Evolutionary conservation across 1,284 basidiomycete species (phyloP), one percentile per base, ranked within the genome.

Genomic region (Gomphus bonarii): DNA sequence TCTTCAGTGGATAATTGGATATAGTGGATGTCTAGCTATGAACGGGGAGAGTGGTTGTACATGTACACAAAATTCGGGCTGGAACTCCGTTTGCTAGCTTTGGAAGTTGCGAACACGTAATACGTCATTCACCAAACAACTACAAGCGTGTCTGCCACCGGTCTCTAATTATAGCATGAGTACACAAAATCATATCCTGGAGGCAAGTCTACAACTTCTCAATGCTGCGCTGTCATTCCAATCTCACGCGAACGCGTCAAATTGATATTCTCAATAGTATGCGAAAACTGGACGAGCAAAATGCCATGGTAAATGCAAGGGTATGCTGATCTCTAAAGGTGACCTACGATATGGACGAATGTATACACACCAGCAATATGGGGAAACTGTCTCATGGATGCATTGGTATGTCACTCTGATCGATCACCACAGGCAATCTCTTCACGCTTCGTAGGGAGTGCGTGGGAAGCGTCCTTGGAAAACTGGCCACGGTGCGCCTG

Each of bases 301-400:
- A 62, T 89, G 86, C 66, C 78, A 83, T 67, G 83, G 81, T 1
- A 78, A 81, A 7, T 88, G 86, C 68, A 76, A 76, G 36, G 81
- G 79, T 22, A 70, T 77, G 0, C 55, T 65, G 1, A 78, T 89
- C 43, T 70, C 73, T 18, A 66, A 74, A 12, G 84, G 82, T 1
- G 73, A 72, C 12, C 68, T 89, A 59, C 72, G 87, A 22, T 88
- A 88, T 61, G 86, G 86, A 0, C 68, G 72, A 9, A 40, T 51
- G 73, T 75, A 20, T 2, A 67, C 66, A 4, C 63, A 65, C 10
- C 71, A 66, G n/a, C 68, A 75, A 49, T 80, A 74, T 57, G 79
- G 81, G 50, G 82, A 86, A 65, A 77, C 73, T 0, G 77, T 88
- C 2, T 75, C 82, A 65, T 88, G 85, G 85, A 72, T 79, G 42